A percentile compares a stretch with the other conserved stretches of the same genome.
Conservation (phyloP, 371 early-diverging fungal species). For the Apophysomyces ossiformis region DNA sequence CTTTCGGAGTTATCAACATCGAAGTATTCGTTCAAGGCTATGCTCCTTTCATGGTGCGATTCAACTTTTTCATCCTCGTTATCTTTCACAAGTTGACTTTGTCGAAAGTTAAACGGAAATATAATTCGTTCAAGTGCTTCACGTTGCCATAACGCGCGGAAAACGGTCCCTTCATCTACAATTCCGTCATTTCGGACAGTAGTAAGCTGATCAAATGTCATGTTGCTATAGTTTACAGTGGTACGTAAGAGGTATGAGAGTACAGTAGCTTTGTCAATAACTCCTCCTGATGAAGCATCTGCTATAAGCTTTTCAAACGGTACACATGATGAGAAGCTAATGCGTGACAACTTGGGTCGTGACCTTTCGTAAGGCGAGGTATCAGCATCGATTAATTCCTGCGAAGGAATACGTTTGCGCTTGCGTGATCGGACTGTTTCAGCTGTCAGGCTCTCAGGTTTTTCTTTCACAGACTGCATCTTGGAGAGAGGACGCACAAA, state of each 20-base stretch:
- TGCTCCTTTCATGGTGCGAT: conserved; percentile 23
- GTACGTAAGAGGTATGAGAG: conserved; percentile 45
- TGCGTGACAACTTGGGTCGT: conserved; percentile 16
- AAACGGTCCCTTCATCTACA: conserved; percentile 52
- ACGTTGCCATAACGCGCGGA: conserved; percentile 56
- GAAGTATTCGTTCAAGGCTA: conserved; percentile 51
- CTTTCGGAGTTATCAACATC: conserved; percentile 42
- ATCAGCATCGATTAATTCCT: conserved; percentile 25
- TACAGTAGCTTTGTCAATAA: conserved; percentile 52
- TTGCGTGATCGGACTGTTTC: conserved; percentile 34
- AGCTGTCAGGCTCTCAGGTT: conserved; percentile 18
- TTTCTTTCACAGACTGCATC: not conserved
- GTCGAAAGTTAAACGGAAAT: conserved; percentile 30
- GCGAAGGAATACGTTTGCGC: conserved; percentile 47
- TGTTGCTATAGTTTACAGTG: conserved; percentile 52
- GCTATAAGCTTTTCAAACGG: conserved; percentile 46
- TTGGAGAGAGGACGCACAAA: conserved; percentile 26
- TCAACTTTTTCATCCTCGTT: not conserved
- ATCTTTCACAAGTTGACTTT: not conserved
- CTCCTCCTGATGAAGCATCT: conserved; percentile 48
- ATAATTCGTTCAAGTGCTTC: conserved; percentile 47
- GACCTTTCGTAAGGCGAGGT: not conserved
- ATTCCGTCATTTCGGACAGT: conserved; percentile 49
- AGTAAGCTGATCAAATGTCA: conserved; percentile 54
- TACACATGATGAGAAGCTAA: conserved; percentile 45